A percentile compares a stretch with the other conserved stretches of the same genome.
These are phyloP conservation scores for Artemisia princeps DNA, from an alignment of 140 eudicot species.

Conservation along the genomic window DNA sequence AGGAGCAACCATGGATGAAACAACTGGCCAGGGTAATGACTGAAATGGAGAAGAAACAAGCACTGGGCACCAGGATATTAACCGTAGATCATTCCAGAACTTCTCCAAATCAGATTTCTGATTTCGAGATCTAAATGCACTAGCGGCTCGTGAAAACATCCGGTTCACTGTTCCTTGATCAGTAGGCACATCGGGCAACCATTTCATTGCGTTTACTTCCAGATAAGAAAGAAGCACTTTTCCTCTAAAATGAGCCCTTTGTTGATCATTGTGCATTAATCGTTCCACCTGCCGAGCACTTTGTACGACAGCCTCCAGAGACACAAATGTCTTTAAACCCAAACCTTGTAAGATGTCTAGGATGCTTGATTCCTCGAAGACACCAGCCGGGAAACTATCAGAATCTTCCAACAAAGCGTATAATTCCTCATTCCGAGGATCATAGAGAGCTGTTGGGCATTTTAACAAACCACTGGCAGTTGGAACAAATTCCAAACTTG, in stretches of 20 bases:
- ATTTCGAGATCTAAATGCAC: constrained; percentile 64
- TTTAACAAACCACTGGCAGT: constrained; percentile 58
- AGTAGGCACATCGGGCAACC: constrained; percentile 52
- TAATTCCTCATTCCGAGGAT: constrained; percentile 91
- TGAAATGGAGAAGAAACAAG: constrained; percentile 68
- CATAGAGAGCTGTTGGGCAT: constrained; percentile 60
- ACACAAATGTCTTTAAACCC: constrained; percentile 80
- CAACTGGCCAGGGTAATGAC: constrained; percentile 90
- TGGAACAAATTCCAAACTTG: constrained; percentile 70
- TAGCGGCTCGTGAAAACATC: constrained; percentile 78
- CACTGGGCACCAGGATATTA: constrained; percentile 94
- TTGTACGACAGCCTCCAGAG: constrained; percentile 68
- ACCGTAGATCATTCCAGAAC: constrained; percentile 82
- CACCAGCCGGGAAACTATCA: constrained; percentile 77
- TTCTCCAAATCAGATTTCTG: constrained; percentile 68
- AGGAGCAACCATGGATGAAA: constrained; percentile 83
- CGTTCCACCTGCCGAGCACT: constrained; percentile 79
- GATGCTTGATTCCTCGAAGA: constrained; percentile 52
- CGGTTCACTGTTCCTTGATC: constrained; percentile 61
- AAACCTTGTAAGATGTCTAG: constrained; percentile 74
- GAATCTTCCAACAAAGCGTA: constrained; percentile 75
- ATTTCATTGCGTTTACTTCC: constrained; percentile 82
- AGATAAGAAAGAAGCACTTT: constrained; percentile 81
- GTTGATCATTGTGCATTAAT: constrained; percentile 53
- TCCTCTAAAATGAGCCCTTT: constrained; percentile 66